phyloP scores from a whole-genome alignment of 495 filamentous ascomycete species.

The Penicillium chermesinum region DNA sequence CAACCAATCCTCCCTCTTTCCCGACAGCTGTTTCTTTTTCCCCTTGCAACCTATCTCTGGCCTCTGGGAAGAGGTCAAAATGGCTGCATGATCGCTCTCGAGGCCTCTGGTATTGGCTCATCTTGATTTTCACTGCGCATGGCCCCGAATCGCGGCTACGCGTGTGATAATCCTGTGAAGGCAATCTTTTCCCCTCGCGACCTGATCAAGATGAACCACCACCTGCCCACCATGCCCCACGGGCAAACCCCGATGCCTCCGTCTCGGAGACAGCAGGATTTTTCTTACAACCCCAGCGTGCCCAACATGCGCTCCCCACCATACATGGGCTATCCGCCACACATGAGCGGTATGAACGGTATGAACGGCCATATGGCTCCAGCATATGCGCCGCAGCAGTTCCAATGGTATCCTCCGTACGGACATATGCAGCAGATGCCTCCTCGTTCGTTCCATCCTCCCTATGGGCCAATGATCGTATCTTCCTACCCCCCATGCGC shows the following conservation, averaged over 20 bases:
- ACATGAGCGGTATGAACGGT: slow-evolving; percentile 21
- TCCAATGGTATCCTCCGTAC: slow-evolving; percentile 45
- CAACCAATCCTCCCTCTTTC: background rate
- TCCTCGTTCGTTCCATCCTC: slow-evolving; percentile 34
- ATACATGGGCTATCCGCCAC: slow-evolving; percentile 43
- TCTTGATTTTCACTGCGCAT: slow-evolving; percentile 30
- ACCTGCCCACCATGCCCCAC: slow-evolving; percentile 49
- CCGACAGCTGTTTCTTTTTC: background rate
- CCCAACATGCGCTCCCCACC: slow-evolving; percentile 44
- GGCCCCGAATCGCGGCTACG: slow-evolving; percentile 44
- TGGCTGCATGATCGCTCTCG: slow-evolving; percentile 34
- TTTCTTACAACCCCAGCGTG: slow-evolving; percentile 40
- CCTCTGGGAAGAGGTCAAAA: slow-evolving; percentile 22
- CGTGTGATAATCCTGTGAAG: slow-evolving; percentile 37
- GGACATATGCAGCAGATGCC: slow-evolving; percentile 44
- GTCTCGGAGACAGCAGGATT: slow-evolving; percentile 46
- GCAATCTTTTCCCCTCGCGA: slow-evolving; percentile 29
- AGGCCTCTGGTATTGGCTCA: slow-evolving; percentile 17
- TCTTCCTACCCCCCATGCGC: slow-evolving; percentile 45
- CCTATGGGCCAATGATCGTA: slow-evolving; percentile 47
- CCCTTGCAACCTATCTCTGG: background rate
- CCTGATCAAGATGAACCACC: slow-evolving; percentile 51
- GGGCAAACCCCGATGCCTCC: slow-evolving; percentile 51
- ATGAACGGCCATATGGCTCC: slow-evolving; percentile 41
- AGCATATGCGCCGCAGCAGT: slow-evolving; percentile 40